These are phyloP conservation scores for Glonium stellatum DNA, from an alignment of 495 filamentous ascomycete genomes.

Conservation along the genomic window DNA sequence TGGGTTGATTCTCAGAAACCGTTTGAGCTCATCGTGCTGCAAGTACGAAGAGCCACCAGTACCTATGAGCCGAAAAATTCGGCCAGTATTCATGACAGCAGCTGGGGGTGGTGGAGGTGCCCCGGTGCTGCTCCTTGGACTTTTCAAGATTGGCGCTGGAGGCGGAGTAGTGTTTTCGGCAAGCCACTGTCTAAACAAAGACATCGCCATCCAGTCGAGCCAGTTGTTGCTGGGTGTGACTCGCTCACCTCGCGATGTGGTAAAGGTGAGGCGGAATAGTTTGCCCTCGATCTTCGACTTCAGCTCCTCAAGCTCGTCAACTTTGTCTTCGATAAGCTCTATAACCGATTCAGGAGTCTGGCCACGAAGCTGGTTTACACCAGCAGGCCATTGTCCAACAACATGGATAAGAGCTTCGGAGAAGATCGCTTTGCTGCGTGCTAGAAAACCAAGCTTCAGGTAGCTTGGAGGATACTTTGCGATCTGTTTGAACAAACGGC, in stretches of 20 bases:
- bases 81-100: slow-evolving; percentile 48
- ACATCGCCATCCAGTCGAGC: slow-evolving; percentile 79
- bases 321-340: slow-evolving; percentile 86
- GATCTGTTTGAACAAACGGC: slow-evolving; percentile 84
- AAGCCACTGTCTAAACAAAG: slow-evolving; percentile 82
- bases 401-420: slow-evolving; percentile 85
- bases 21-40: slow-evolving; percentile 76
- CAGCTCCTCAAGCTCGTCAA: slow-evolving; percentile 58
- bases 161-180: slow-evolving; percentile 77
- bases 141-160: slow-evolving; percentile 37
- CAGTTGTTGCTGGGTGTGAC: slow-evolving; percentile 71
- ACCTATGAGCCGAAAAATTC: slow-evolving; percentile 67
- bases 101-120: slow-evolving; percentile 16
- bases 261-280: slow-evolving; percentile 73
- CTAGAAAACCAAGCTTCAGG: slow-evolving; percentile 79
- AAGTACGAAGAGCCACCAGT: slow-evolving; percentile 58
- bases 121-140: slow-evolving; percentile 18
- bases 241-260: slow-evolving; percentile 70
- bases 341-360: slow-evolving; percentile 63
- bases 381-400: slow-evolving; percentile 82
- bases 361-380: slow-evolving; percentile 65
- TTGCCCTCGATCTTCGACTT: slow-evolving; percentile 65
- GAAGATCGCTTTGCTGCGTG: slow-evolving; percentile 79
- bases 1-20: slow-evolving; percentile 69
- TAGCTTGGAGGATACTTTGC: slow-evolving; percentile 90